These are phyloP conservation scores for Camellia sinensis DNA, from an alignment of 148 eudicot species.

Conservation along the genomic window DNA sequence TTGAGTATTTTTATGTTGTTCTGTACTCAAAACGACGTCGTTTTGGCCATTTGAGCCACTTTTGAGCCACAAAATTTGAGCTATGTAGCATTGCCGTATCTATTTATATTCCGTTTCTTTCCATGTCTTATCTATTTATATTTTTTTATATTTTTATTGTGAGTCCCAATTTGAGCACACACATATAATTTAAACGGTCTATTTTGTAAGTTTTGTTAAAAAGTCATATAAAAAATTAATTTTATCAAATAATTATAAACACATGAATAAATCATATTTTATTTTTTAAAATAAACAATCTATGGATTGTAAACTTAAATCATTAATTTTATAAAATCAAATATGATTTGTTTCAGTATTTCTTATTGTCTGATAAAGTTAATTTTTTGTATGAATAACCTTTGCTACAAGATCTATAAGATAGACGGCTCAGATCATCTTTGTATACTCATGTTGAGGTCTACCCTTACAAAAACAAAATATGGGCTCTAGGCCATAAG, in stretches of 20 bases:
- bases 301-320: too few relatives aligned
- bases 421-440: neutral
- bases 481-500: neutral
- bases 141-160: too few relatives aligned
- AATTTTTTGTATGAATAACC: neutral
- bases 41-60: too few relatives aligned
- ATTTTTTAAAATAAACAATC: too few relatives aligned
- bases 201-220: neutral
- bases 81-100: too few relatives aligned
- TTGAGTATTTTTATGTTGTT: too few relatives aligned
- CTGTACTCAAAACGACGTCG: too few relatives aligned
- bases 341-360: neutral
- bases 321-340: neutral
- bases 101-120: too few relatives aligned
- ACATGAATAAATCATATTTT: too few relatives aligned
- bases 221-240: neutral
- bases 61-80: too few relatives aligned
- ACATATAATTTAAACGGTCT: neutral
- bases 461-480: neutral
- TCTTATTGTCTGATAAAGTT: neutral
- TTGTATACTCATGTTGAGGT: neutral
- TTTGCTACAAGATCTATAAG: neutral
- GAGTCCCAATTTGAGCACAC: neutral
- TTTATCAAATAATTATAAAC: too few relatives aligned
- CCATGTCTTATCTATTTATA: too few relatives aligned